phyloP scores from a whole-genome alignment of 2,329 filamentous ascomycete genomes.

The Eutypella sp. region DNA sequence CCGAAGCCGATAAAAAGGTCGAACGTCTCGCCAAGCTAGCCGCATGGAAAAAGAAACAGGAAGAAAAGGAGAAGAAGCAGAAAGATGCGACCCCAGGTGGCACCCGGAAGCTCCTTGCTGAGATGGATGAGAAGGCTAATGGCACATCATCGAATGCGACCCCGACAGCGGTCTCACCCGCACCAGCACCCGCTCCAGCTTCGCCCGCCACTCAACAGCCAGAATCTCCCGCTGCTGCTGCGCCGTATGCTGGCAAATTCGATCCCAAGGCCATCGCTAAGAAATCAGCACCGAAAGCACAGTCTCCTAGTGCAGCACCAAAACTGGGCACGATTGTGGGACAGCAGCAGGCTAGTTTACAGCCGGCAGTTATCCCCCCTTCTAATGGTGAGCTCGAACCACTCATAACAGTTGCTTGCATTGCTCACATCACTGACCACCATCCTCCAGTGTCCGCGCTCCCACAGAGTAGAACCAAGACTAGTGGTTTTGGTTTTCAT shows the following conservation, averaged over 20 bases:
- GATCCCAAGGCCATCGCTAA: constrained; percentile 83
- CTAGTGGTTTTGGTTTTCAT: constrained; percentile 78
- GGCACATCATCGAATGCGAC: constrained; percentile 41
- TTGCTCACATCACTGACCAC: constrained; percentile 20
- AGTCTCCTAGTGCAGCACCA: constrained; percentile 49
- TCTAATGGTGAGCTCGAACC: constrained; percentile 30
- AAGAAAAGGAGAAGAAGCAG: constrained; percentile 71
- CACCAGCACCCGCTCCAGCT: constrained; percentile 44
- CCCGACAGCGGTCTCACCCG: constrained; percentile 41
- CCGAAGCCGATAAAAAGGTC: constrained; percentile 72
- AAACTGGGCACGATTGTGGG: constrained; percentile 45
- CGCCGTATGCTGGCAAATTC: constrained; percentile 71
- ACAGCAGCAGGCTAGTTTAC: constrained; percentile 30
- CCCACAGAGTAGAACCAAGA: constrained; percentile 65
- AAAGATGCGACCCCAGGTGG: constrained; percentile 62
- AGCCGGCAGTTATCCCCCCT: constrained; percentile 27
- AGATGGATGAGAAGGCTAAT: constrained; percentile 67
- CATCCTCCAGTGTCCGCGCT: constrained; percentile 43
- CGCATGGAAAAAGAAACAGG: constrained; percentile 89
- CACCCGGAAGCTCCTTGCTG: constrained; percentile 62
- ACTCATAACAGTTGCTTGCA: not conserved
- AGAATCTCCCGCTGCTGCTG: constrained; percentile 50
- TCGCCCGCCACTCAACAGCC: constrained; percentile 42
- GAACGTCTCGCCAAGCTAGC: constrained; percentile 77
- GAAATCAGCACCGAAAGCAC: constrained; percentile 59